phyloP scores from a whole-genome alignment of 208 protist genomes.

The Cochliopodium minus region DNA sequence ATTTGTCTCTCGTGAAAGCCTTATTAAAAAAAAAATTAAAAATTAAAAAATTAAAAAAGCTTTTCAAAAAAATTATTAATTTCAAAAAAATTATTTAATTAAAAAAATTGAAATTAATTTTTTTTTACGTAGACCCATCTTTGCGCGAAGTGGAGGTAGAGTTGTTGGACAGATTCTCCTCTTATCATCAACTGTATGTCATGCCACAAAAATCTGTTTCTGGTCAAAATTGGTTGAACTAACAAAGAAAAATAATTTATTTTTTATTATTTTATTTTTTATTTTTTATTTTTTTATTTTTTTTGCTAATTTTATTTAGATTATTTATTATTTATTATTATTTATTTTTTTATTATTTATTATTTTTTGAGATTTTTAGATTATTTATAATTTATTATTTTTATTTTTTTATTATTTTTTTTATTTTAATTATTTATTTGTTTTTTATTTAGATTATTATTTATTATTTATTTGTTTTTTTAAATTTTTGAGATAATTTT shows the following conservation, averaged over 20 bases:
- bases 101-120: background rate
- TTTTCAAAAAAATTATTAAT: background rate
- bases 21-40: slow-evolving; percentile 9
- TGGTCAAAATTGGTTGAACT: slow-evolving; percentile 23
- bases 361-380: no score
- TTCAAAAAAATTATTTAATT: background rate
- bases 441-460: no score
- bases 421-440: no score
- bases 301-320: no score
- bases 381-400: no score
- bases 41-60: background rate
- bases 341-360: no score
- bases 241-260: background rate
- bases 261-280: no score
- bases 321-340: no score
- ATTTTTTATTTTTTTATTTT: no score
- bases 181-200: slow-evolving; percentile 28
- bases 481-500: no score
- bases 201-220: slow-evolving; percentile 32
- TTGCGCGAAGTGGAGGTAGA: slow-evolving; percentile 28
- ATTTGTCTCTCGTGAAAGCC: slow-evolving; percentile 28
- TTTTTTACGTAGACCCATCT: slow-evolving; percentile 22
- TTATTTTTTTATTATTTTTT: no score
- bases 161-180: slow-evolving; percentile 12
- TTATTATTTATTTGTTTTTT: no score